Conservation (phyloP, 495 filamentous ascomycete genomes). For the Platismatia glauca region DNA sequence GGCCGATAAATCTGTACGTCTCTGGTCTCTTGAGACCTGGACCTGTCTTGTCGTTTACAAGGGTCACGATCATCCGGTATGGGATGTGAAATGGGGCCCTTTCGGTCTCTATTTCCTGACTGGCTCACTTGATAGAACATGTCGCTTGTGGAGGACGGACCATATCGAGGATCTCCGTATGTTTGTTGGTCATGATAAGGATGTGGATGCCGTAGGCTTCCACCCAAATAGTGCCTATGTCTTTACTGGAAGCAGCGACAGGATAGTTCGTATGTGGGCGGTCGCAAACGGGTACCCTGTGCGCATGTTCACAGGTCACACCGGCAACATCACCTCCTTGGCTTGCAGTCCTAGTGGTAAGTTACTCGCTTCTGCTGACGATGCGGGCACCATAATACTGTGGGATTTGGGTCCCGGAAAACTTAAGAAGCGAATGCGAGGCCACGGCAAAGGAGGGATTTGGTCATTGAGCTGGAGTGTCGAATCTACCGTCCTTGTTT, state of each 20-base stretch:
- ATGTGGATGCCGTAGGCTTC: slow-evolving; percentile 76
- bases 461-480: slow-evolving; percentile 87
- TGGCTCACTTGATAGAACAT: slow-evolving; percentile 77
- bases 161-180: slow-evolving; percentile 83
- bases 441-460: slow-evolving; percentile 87
- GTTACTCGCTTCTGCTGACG: slow-evolving; percentile 78
- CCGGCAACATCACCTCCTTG: slow-evolving; percentile 70
- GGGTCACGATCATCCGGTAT: slow-evolving; percentile 78
- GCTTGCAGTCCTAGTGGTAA: slow-evolving; percentile 81
- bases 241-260: slow-evolving; percentile 83
- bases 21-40: slow-evolving; percentile 91
- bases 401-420: slow-evolving; percentile 85
- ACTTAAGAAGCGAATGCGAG: slow-evolving; percentile 81
- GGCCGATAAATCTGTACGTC: slow-evolving; percentile 73
- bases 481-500: slow-evolving; percentile 79
- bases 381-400: slow-evolving; percentile 74
- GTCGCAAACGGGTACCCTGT: slow-evolving; percentile 74
- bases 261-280: slow-evolving; percentile 96
- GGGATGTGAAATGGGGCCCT: slow-evolving; percentile 83
- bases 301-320: slow-evolving; percentile 86
- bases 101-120: slow-evolving; percentile 94
- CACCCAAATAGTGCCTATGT: slow-evolving; percentile 89
- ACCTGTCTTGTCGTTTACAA: slow-evolving; percentile 87
- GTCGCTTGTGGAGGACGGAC: slow-evolving; percentile 82
- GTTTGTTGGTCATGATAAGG: slow-evolving; percentile 82